Conservation (phyloP, 2,329 filamentous ascomycete species). For the Fusarium sp. region DNA sequence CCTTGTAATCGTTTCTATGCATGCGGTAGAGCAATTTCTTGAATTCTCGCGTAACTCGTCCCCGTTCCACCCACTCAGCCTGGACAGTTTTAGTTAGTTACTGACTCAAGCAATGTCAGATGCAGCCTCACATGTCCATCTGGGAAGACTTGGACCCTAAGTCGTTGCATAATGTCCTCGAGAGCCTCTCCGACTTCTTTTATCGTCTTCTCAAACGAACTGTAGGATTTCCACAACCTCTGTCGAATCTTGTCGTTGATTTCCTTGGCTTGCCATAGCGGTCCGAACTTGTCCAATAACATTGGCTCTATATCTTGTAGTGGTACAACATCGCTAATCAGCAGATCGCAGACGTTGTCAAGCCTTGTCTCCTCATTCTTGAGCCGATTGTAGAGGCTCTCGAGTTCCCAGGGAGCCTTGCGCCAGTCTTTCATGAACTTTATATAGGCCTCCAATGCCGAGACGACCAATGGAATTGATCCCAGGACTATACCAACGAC, state of each 20-base stretch:
- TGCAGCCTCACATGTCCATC: conserved; percentile 8
- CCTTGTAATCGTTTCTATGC: conserved; percentile 25
- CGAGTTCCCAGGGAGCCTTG: conserved; percentile 43
- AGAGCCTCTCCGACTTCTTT: conserved; percentile 46
- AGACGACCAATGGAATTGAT: conserved; percentile 36
- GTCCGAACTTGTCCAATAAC: conserved; percentile 50
- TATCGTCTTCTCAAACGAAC: conserved; percentile 45
- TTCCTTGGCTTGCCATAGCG: conserved; percentile 45
- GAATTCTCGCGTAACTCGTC: conserved; percentile 10
- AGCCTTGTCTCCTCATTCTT: conserved; percentile 49
- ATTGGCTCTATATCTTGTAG: conserved; percentile 48
- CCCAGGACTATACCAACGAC: conserved; percentile 45
- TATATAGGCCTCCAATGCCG: conserved; percentile 37
- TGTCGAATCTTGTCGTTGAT: conserved; percentile 39
- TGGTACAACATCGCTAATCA: conserved; percentile 48
- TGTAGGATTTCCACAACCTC: conserved; percentile 44
- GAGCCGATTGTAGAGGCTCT: conserved; percentile 43
- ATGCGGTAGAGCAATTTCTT: conserved; percentile 20
- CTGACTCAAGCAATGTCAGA: fast-evolving
- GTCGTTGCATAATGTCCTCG: conserved; percentile 26
- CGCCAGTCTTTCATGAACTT: conserved; percentile 41
- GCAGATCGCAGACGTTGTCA: conserved; percentile 51
- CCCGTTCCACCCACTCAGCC: conserved; percentile 15
- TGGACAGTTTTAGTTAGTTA: not conserved
- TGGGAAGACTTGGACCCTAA: conserved; percentile 1